A percentile compares a stretch with the other conserved stretches of the same genome.
These are phyloP conservation scores for Plasmopara muralis DNA, from an alignment of 352 stramenopile genomes.

Conservation along the genomic window DNA sequence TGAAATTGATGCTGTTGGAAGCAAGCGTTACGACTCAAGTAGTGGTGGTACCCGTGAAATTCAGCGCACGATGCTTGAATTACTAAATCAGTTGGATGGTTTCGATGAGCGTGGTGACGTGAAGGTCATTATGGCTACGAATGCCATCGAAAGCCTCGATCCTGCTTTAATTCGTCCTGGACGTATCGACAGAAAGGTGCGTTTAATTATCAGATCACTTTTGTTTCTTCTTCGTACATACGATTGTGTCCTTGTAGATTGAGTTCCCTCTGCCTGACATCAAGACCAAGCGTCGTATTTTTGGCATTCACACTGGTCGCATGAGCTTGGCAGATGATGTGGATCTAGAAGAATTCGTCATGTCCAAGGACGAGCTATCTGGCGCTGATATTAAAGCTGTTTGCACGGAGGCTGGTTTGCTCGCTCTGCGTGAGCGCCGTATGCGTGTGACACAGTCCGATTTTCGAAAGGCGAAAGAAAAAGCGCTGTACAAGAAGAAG, in stretches of 20 bases:
- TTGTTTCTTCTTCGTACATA: slow-evolving; percentile 1
- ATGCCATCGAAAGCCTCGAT: slow-evolving; percentile 98
- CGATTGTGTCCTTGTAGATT: slow-evolving; percentile 73
- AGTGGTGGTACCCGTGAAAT: slow-evolving; percentile 98
- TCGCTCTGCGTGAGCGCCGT: slow-evolving; percentile 96
- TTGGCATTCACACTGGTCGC: slow-evolving; percentile 98
- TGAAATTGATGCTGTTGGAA: slow-evolving; percentile 99
- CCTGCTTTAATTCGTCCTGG: slow-evolving; percentile 98
- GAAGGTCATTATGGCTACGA: slow-evolving; percentile 99
- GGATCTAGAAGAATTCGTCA: slow-evolving; percentile 99
- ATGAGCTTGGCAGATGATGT: slow-evolving; percentile 99
- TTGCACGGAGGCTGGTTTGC: slow-evolving; percentile 98
- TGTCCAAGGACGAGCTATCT: slow-evolving; percentile 99
- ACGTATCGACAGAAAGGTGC: slow-evolving; percentile 98
- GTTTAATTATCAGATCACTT: slow-evolving; percentile 1
- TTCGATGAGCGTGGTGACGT: slow-evolving; percentile 99
- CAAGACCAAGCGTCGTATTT: slow-evolving; percentile 99
- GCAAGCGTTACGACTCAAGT: slow-evolving; percentile 98
- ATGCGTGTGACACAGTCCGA: slow-evolving; percentile 99
- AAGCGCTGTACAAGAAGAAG: slow-evolving; percentile 99
- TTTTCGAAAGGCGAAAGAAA: slow-evolving; percentile 99
- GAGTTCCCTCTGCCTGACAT: slow-evolving; percentile 99
- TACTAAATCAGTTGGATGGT: slow-evolving; percentile 99
- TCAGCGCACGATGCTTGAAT: slow-evolving; percentile 99
- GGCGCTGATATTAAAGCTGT: slow-evolving; percentile 99